Base-by-base conservation (phyloP, 106 monocot species). In the Ottelia alismoides region DNA sequence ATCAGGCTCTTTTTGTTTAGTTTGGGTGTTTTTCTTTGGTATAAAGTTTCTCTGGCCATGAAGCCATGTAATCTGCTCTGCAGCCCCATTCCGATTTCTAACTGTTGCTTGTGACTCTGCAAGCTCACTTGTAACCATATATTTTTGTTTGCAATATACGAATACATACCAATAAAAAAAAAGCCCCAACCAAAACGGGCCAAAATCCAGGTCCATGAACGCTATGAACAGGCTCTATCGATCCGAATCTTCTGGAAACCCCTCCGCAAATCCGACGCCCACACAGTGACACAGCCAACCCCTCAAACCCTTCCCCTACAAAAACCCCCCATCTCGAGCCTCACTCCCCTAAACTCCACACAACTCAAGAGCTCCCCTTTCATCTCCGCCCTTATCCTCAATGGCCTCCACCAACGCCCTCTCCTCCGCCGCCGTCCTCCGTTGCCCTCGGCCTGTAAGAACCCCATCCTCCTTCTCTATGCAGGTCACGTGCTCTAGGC, bases 321-420 rank as follows among this genome's bases (percentile, higher is more conserved):
- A 49, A 28, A 20, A 11, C 48, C 47, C n/a, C 27, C 7, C 45
- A 46, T 9, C 9, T 25, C 24, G 23, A 19, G 1, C n/a, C 50
- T 18, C 23, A 5, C 27, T 21, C 14, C 31, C 40, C 10, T 20
- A 20, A 28, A 51, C n/a, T 29, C 25, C 0, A 17, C 19, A 5
- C 40, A 30, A 22, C 20, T 9, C 5, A 19, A 21, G 14, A 28
- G 17, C 1, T 12, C n/a, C 31, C 52, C 12, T 47, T n/a, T n/a
- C 30, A 22, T 30, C 30, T 25, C 27, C 27, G 26, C 18, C 61
- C 0, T 23, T 2, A 2, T 11, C 10, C 11, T 17, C 19, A 58
- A 85, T 80, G 90, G 79, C 79, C 20, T 47, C 79, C 14, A 75
- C 86, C 62, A 89, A 77, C 67, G 86, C 82, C 12, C 66, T 90